Conservation (phyloP, 805 yeast species). For the Lipomyces mesembrius region DNA sequence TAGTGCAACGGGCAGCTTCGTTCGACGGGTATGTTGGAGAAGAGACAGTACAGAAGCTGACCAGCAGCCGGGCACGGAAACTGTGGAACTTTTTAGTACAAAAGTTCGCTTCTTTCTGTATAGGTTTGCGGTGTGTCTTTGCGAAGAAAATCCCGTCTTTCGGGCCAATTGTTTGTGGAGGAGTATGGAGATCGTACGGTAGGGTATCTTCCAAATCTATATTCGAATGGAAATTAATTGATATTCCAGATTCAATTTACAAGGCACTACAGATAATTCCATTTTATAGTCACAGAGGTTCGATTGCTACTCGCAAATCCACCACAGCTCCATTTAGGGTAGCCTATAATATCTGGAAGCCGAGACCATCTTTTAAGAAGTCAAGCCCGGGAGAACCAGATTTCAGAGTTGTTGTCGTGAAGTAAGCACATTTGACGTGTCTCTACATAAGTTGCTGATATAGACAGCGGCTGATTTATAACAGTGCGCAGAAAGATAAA, state of each 20-base stretch:
- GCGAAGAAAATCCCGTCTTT: constrained; percentile 25
- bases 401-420: constrained; percentile 67
- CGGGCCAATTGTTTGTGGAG: constrained; percentile 27
- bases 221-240: neutral
- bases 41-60: constrained; percentile 1
- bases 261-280: constrained; percentile 39
- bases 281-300: constrained; percentile 28
- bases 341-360: constrained; percentile 82
- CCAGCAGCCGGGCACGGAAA: neutral
- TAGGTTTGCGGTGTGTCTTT: neutral
- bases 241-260: constrained; percentile 33
- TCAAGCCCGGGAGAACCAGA: constrained; percentile 71
- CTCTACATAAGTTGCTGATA: neutral
- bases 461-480: neutral
- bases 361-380: constrained; percentile 67
- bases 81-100: constrained; percentile 8
- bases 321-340: constrained; percentile 45
- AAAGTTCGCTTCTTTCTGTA: constrained; percentile 7
- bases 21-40: constrained; percentile 13
- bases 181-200: constrained; percentile 34
- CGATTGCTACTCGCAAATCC: neutral
- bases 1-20: constrained; percentile 52
- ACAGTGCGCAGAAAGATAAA: constrained; percentile 42
- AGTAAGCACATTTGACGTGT: constrained; percentile 41
- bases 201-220: constrained; percentile 1